Evolutionary conservation across 805 yeast species (phyloP).

Genomic region (Myxozyma neotropica): DNA sequence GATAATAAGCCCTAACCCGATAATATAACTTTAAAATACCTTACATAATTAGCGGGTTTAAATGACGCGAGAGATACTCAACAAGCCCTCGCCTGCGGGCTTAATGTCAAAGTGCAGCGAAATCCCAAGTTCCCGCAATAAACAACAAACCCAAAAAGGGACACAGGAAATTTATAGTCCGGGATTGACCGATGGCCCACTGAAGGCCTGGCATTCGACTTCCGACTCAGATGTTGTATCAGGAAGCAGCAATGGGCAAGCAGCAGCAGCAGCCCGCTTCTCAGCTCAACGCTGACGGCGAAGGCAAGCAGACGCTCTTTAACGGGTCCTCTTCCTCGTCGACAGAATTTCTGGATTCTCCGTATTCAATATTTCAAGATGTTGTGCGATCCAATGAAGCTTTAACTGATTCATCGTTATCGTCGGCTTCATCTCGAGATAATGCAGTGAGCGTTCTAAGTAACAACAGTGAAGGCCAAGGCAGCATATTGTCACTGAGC

Average conservation of each 20-base stretch:
- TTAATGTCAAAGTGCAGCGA: no score
- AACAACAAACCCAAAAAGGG: no score
- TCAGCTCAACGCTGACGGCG: no score
- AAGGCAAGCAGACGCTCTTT: not conserved
- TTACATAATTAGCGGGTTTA: not conserved
- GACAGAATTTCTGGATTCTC: conserved; percentile 22
- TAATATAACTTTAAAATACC: not conserved
- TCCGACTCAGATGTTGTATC: not conserved
- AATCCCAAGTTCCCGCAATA: no score
- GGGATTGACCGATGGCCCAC: no score
- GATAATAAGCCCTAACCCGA: not conserved
- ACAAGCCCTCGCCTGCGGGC: no score
- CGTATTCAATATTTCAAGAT: conserved; percentile 31
- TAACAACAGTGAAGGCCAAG: not conserved
- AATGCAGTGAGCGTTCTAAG: not conserved
- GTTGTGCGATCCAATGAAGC: conserved; percentile 6
- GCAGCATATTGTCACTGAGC: conserved; percentile 1
- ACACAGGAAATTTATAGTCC: no score
- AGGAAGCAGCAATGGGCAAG: conserved; percentile 5
- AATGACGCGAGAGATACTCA: no score
- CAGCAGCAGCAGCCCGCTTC: not conserved
- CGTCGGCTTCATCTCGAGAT: not conserved
- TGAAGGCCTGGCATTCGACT: no score
- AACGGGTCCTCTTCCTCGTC: conserved; percentile 1
- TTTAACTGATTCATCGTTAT: not conserved